These are phyloP conservation scores for Talaromyces trachyspermus DNA, from an alignment of 495 filamentous ascomycete species.

Conservation along the genomic window DNA sequence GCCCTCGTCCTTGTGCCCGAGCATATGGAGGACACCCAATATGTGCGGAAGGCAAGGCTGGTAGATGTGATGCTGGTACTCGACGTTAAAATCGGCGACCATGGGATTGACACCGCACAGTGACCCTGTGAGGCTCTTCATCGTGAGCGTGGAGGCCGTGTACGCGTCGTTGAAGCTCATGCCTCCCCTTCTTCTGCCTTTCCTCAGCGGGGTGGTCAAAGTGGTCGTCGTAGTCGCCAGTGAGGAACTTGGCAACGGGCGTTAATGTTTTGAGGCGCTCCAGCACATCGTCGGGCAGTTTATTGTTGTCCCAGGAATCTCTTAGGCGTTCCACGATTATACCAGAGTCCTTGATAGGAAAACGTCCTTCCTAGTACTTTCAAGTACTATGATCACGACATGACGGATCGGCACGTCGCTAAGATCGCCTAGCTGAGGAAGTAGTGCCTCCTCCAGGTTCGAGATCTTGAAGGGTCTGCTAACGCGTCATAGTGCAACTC, in stretches of 20 bases:
- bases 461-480: constrained; percentile 36
- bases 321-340: constrained; percentile 31
- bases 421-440: constrained; percentile 24
- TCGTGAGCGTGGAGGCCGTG: constrained; percentile 40
- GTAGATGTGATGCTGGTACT: constrained; percentile 41
- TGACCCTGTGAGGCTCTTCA: constrained; percentile 41
- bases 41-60: constrained; percentile 41
- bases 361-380: constrained; percentile 42
- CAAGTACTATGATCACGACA: constrained; percentile 38
- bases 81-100: constrained; percentile 42
- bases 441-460: constrained; percentile 33
- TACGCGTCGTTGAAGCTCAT: constrained; percentile 35
- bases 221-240: constrained; percentile 29
- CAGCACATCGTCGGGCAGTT: constrained; percentile 21
- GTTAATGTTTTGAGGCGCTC: constrained; percentile 33
- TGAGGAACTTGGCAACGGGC: constrained; percentile 33
- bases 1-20: constrained; percentile 26
- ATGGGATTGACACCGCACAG: constrained; percentile 41
- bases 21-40: constrained; percentile 24
- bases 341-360: constrained; percentile 38
- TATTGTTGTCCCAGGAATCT: constrained; percentile 22
- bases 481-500: constrained; percentile 31
- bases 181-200: constrained; percentile 27
- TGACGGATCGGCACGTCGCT: constrained; percentile 41
- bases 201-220: constrained; percentile 25